phyloP scores from a whole-genome alignment of 805 yeast genomes.

The Starmerella apis region DNA sequence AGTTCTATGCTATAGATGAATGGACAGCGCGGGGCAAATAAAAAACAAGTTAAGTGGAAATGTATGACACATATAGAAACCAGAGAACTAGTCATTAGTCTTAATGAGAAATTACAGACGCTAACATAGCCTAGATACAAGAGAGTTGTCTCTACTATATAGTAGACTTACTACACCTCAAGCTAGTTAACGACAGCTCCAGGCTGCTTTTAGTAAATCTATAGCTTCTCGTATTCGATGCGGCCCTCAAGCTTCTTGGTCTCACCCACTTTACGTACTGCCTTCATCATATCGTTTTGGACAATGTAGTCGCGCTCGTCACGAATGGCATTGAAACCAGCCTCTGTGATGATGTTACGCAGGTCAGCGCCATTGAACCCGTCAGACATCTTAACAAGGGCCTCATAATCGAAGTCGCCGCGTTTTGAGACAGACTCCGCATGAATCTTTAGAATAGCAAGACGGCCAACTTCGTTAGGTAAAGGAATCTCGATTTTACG shows the following conservation, averaged over 20 bases:
- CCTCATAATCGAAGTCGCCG: constrained; percentile 96
- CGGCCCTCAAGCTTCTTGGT: constrained; percentile 94
- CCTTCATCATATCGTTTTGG: constrained; percentile 93
- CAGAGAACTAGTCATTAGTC: background rate
- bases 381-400: constrained; percentile 95
- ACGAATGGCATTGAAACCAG: constrained; percentile 95
- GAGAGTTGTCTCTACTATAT: background rate
- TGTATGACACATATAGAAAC: no score
- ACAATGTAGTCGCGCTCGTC: constrained; percentile 92
- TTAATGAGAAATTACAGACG: background rate
- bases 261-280: constrained; percentile 94
- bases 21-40: no score
- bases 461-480: constrained; percentile 92
- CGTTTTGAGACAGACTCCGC: constrained; percentile 72
- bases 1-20: no score
- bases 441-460: constrained; percentile 90
- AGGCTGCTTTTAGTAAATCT: background rate
- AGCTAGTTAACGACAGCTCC: background rate
- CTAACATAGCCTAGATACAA: background rate
- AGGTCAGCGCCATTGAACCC: constrained; percentile 99
- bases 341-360: constrained; percentile 94
- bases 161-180: background rate
- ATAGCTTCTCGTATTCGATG: constrained; percentile 87
- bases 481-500: constrained; percentile 90
- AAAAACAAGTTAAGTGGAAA: no score